Conservation (phyloP, 1,139 yeast species). For the Sugiyamaella japonica region DNA sequence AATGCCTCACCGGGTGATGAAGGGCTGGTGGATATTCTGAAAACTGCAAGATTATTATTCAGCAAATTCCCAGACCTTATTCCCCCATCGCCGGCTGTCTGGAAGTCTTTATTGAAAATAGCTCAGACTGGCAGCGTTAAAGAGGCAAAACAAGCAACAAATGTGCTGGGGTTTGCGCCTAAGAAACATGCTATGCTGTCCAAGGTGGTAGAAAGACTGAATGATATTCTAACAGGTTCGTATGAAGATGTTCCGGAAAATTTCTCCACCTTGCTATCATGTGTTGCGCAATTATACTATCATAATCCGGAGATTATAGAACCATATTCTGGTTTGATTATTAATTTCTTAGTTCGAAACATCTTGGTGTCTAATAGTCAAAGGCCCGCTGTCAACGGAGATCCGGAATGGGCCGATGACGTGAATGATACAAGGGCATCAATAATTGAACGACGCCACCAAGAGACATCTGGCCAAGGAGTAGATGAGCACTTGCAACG, state of each 20-base stretch:
- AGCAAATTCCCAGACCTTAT: slow-evolving; percentile 48
- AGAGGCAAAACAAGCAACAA: slow-evolving; percentile 68
- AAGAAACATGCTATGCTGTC: slow-evolving; percentile 45
- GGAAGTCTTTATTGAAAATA: slow-evolving; percentile 42
- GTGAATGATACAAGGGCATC: slow-evolving; percentile 36
- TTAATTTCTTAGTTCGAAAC: slow-evolving; percentile 60
- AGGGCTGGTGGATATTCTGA: slow-evolving; percentile 47
- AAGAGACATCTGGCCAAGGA: background rate
- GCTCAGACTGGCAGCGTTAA: slow-evolving; percentile 55
- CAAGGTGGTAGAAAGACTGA: slow-evolving; percentile 43
- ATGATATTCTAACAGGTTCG: slow-evolving; percentile 41
- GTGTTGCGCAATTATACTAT: slow-evolving; percentile 62
- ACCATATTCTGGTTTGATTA: slow-evolving; percentile 56
- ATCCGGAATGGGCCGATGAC: slow-evolving; percentile 28
- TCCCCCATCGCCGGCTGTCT: slow-evolving; percentile 30
- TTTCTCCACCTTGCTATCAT: slow-evolving; percentile 58
- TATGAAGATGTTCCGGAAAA: slow-evolving; percentile 34
- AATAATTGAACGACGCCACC: background rate
- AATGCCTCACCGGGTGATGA: slow-evolving; percentile 36
- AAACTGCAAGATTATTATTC: slow-evolving; percentile 61
- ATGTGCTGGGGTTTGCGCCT: slow-evolving; percentile 52
- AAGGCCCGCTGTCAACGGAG: slow-evolving; percentile 26
- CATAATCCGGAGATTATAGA: slow-evolving; percentile 54
- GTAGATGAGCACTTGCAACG: slow-evolving; percentile 43
- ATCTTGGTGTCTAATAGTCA: slow-evolving; percentile 53